Base-by-base conservation (phyloP, 2,329 filamentous ascomycete genomes). In the Monilinia fructigena region DNA sequence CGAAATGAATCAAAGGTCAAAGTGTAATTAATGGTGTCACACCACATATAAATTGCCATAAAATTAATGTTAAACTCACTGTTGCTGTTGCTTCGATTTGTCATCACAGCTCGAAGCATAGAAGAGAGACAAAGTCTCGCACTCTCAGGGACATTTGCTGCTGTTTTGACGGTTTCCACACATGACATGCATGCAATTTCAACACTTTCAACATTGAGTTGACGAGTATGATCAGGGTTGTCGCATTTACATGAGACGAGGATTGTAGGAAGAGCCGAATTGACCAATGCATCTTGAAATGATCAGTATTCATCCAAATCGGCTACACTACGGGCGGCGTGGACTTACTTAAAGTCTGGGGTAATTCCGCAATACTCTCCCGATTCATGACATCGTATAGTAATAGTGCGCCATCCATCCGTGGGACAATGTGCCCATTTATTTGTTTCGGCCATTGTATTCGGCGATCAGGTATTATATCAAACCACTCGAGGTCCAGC, bases 221-320 rank as follows among this genome's bases (percentile, higher is more conserved):
- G 85, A 74, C 90, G 88, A 67, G 86, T 81, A 67, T 85, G 83
- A 69, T 89, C 85, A 58, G 89, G 87, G 61, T 87, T 85, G 77
- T 97, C 94, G 80, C 92, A 96, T 82, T 97, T 97, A 77, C 89
- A 94, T 65, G 92, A 92, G 62, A 96, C 91, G 53, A 97, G 84
- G 69, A 94, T 84, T 63, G 89, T 90, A 11, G 93, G 92, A 50
- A 96, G 79, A 31, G 84, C 83, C 23, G 89, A 87, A 72, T 89
- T 89, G 67, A 87, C 85, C 62, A 96, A 82, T 53, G 89, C 88
- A 79, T 87, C 93, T 96, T 77, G 14, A 55, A 77, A 56, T 45
- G 40, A 66, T 56, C 64, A 63, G 58, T 65, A 65, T 63, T 59
- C 28, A 26, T 55, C 53, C 54, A 58, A 48, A 42, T 23, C 54